phyloP scores from a whole-genome alignment of 768 basidiomycete genomes.

The Favolaschia claudopus region DNA sequence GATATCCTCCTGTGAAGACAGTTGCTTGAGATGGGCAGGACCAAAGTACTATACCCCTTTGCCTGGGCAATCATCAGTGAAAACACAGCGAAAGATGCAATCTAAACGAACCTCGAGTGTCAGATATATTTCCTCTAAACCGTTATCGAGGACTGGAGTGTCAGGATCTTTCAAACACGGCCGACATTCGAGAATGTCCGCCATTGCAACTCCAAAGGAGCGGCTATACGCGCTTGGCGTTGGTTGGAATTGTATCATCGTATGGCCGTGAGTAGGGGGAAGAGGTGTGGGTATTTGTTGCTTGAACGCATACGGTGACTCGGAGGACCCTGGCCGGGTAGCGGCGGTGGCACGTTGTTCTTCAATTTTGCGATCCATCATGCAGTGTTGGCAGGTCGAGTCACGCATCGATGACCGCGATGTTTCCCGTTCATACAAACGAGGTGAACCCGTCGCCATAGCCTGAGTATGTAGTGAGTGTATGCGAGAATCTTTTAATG shows the following conservation, averaged over 20 bases:
- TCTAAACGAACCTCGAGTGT: slow-evolving; percentile 19
- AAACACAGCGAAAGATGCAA: background rate
- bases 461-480: background rate
- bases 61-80: slow-evolving; percentile 4
- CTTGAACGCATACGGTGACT: slow-evolving; percentile 10
- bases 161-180: slow-evolving; percentile 23
- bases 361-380: slow-evolving; percentile 15
- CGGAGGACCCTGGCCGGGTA: background rate
- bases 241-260: slow-evolving; percentile 25
- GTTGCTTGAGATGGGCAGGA: slow-evolving; percentile 22
- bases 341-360: slow-evolving; percentile 6
- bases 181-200: slow-evolving; percentile 27
- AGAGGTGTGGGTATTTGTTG: slow-evolving; percentile 28
- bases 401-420: slow-evolving; percentile 1
- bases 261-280: slow-evolving; percentile 26
- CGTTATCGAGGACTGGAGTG: slow-evolving; percentile 19
- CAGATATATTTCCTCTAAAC: slow-evolving; percentile 16
- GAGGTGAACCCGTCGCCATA: slow-evolving; percentile 19
- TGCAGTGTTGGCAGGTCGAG: slow-evolving; percentile 8
- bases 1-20: slow-evolving; percentile 20
- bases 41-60: slow-evolving; percentile 23
- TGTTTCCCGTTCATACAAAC: slow-evolving; percentile 8
- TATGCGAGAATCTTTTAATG: background rate
- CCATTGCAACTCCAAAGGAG: slow-evolving; percentile 25
- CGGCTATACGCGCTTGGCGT: slow-evolving; percentile 21